Base-by-base conservation (phyloP, 2,329 filamentous ascomycete species). In the Thelonectria olida region DNA sequence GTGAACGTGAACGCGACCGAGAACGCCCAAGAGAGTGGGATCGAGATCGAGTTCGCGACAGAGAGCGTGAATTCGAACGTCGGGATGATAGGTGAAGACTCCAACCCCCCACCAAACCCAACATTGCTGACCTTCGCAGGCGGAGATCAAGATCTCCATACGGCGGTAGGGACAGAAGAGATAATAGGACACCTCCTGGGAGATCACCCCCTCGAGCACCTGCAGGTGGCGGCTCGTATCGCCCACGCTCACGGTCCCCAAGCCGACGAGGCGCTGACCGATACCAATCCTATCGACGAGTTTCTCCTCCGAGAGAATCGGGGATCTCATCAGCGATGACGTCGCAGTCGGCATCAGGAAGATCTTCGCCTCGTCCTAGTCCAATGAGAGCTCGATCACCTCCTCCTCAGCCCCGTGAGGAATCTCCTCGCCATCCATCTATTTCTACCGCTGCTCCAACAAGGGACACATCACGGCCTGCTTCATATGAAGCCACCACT, bases 71-170 rank as follows among this genome's bases (percentile, higher is more conserved):
- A 25, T 67, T 77, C 42, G 80, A 78, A 54, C 76, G 74, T 54
- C 79, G 81, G 13, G 81, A 83, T 55, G 78, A 81, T 34, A 75
- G 79, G 75, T 78, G 61, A 69, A 73, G 44, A 52, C 13, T 8
- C 41, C 34, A 23, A 19, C n/a, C 10, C n/a, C 13, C 17, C 34
- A 4, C 53, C 38, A 31, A 38, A 13, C n/a, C 23, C 15, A 13
- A 49, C 15, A 36, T 62, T 20, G 31, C 65, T 72, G 55, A 74
- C 62, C 63, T 45, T 62, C 31, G 64, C 65, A 85, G 83, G 73
- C 80, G 84, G 63, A 79, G 85, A 67, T 88, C 85, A 22, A 80
- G 85, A 48, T 87, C 85, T 31, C 85, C 85, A 1, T 81, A 79
- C 59, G 78, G 31, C 10, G 31, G 79, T 38, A 77, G 82, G 70